Percentiles rank a stretch among this genome's conserved stretches.
These are phyloP conservation scores for Penicillium roqueforti DNA, from an alignment of 495 filamentous ascomycete genomes.

Conservation along the genomic window DNA sequence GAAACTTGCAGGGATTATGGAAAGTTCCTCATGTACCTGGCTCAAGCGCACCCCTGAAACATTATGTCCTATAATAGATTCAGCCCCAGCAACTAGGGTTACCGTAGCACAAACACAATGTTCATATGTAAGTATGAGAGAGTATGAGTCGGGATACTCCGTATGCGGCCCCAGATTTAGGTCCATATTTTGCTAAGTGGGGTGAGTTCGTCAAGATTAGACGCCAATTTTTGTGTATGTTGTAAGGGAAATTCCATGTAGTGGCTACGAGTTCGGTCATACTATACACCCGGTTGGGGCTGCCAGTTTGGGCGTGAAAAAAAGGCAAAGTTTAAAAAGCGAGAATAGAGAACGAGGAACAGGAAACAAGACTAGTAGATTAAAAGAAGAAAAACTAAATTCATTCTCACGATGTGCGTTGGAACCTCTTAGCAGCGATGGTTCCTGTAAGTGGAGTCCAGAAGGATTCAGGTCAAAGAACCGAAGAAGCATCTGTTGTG, in stretches of 20 bases:
- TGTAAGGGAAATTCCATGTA: background rate
- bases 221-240: background rate
- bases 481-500: too few species aligned
- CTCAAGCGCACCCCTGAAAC: conserved; percentile 12
- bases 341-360: background rate
- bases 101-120: background rate
- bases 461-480: too few species aligned
- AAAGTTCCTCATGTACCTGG: conserved; percentile 15
- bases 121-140: background rate
- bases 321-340: conserved; percentile 3
- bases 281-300: background rate
- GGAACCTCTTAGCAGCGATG: background rate
- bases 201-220: background rate
- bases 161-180: conserved; percentile 33
- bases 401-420: background rate
- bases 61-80: background rate
- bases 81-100: conserved; percentile 5
- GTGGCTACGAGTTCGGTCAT: background rate
- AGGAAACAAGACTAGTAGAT: background rate
- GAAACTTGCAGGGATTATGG: conserved; percentile 22
- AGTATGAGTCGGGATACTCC: conserved; percentile 14
- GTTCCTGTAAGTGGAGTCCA: too few species aligned
- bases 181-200: conserved; percentile 22
- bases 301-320: background rate
- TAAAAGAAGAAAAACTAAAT: background rate